Percentiles rank a stretch among this genome's conserved stretches.
Conservation (phyloP, 108 stramenopile genomes). For the Pseudonitzschia multiseries region DNA sequence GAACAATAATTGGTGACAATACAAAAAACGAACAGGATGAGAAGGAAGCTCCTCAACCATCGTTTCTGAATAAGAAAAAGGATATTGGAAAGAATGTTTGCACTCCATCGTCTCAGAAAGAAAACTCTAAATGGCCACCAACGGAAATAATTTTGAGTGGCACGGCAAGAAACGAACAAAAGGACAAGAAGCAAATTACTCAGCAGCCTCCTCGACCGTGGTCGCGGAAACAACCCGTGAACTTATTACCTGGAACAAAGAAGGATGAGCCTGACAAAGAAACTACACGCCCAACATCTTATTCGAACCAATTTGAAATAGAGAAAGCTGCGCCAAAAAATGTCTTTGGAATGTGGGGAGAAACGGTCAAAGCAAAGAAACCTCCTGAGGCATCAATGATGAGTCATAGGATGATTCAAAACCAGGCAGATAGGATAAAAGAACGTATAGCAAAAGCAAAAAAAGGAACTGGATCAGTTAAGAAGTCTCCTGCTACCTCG, state of each 20-base stretch:
- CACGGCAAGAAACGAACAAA: not conserved
- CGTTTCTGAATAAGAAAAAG: not conserved
- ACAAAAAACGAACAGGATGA: not conserved
- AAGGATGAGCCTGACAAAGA: not conserved
- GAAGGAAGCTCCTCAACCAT: not conserved
- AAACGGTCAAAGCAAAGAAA: slow-evolving; percentile 32
- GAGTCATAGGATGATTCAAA: slow-evolving; percentile 29
- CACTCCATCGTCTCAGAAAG: not conserved
- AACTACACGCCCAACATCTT: not conserved
- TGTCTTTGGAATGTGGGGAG: slow-evolving; percentile 27
- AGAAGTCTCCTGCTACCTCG: not conserved
- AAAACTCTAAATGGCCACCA: not conserved
- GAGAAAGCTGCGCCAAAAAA: slow-evolving; percentile 25
- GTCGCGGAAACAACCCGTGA: not conserved
- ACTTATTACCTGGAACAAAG: not conserved
- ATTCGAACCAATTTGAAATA: slow-evolving; percentile 24
- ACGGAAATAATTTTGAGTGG: not conserved
- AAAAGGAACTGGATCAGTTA: slow-evolving; percentile 7
- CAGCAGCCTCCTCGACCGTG: not conserved
- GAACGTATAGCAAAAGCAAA: slow-evolving; percentile 30
- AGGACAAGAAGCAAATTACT: not conserved
- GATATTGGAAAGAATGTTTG: not conserved
- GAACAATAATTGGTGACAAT: not conserved
- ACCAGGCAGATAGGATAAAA: slow-evolving; percentile 28
- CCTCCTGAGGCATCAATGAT: slow-evolving; percentile 23